Base-by-base conservation (phyloP, 2,329 filamentous ascomycete genomes). In the Curvularia eragrostidis region DNA sequence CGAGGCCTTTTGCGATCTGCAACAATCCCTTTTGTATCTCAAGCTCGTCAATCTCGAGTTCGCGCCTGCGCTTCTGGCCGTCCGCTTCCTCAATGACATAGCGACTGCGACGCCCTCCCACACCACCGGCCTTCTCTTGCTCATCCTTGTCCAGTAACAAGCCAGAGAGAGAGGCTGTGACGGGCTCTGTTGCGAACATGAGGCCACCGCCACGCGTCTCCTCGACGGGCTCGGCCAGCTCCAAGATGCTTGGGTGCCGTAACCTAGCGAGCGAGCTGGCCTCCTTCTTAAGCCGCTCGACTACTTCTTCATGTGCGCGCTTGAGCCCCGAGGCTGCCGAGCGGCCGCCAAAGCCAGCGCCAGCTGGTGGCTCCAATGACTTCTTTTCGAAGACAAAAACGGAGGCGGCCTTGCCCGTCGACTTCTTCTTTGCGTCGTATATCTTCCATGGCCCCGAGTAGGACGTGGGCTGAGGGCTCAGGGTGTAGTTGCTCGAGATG, bases 21-120 rank as follows among this genome's bases (percentile, higher is more conserved):
- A 98, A 80, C 62, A 99, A 77, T 0, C 95, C 95, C 78, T 99
- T 99, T 76, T 99, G 95, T 68, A 98, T 96, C 78, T 99, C 95
- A 58, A 99, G 81, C 79, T 98, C 95, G 73, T 99, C 95, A 61
- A 99, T 91, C 75, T 98, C 94, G 13, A 97, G 78, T 71, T 98
- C 93, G 67, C 91, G 85, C 68, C 91, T 83, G 67, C 77, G 73
- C 54, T 88, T 85, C 48, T 86, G 87, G 34, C 91, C 91, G 65
- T 93, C 89, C 0, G 88, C 82, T 65, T 93, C 90, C 71, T 95
- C 91, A 1, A 91, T 88, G 53, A 95, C 89, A 78, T 89, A 95
- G 66, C 91, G 88, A 75, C 91, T 93, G 3, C 87, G 83, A 59
- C 91, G 83, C 10, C 90, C 88, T 39, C 89, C 87, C 0, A 86